phyloP scores from a whole-genome alignment of 306 rosid genomes.

The Fagus sylvatica region DNA sequence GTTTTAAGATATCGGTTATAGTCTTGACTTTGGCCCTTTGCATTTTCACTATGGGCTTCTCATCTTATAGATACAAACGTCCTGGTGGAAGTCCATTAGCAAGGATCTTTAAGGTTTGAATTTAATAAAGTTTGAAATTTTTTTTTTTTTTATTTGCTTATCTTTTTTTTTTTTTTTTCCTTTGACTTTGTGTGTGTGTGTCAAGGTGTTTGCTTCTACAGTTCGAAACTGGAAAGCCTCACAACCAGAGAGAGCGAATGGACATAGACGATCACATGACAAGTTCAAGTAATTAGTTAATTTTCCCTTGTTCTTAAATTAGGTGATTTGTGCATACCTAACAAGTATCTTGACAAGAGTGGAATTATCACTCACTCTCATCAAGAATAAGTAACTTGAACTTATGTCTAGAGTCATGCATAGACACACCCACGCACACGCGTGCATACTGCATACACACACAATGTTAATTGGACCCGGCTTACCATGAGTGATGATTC shows the following conservation, averaged over 20 bases:
- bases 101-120: conserved; percentile 31
- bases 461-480: too few species aligned
- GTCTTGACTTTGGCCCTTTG: conserved; percentile 18
- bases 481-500: too few species aligned
- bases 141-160: background rate
- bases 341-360: too few species aligned
- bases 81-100: conserved; percentile 38
- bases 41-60: conserved; percentile 26
- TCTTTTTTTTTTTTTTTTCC: background rate
- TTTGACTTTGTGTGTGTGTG: background rate
- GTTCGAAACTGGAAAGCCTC: conserved; percentile 13
- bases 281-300: conserved; percentile 17
- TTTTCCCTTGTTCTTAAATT: background rate
- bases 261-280: conserved; percentile 2
- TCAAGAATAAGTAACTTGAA: too few species aligned
- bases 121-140: too few species aligned
- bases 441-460: too few species aligned
- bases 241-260: background rate
- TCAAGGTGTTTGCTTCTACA: conserved; percentile 32
- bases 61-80: conserved; percentile 27
- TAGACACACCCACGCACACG: too few species aligned
- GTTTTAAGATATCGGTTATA: conserved; percentile 19
- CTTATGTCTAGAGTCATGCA: too few species aligned
- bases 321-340: too few species aligned
- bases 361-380: too few species aligned